Base-by-base conservation (phyloP, 352 stramenopile genomes). In the Phytopythium delawarense region DNA sequence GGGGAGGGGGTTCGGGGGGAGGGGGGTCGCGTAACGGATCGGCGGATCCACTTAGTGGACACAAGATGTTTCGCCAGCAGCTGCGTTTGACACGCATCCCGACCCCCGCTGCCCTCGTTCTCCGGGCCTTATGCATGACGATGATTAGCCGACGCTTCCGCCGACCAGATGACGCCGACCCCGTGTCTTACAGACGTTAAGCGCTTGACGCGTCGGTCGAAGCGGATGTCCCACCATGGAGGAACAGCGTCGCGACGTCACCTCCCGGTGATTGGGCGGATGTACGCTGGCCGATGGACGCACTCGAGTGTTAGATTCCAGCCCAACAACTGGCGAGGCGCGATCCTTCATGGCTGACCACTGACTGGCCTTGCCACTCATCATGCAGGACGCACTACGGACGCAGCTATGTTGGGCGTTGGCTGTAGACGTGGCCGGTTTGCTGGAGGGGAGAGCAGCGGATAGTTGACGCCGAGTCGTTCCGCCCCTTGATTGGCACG, bases 31-130 rank as follows among this genome's bases (percentile, higher is more conserved):
- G 42, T 28, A 64, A 67, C 64, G 34, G 49, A 45, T 67, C 15
- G 28, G 44, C 62, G 45, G 7, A 60, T 66, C 57, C 51, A 57
- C 55, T 53, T 64, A 66, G 40, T 70, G 42, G 8, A 50, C 11
- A 0, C n/a, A 64, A 63, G 48, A 35, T 15, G 15, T 23, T 59
- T 49, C 15, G 20, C 28, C n/a, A 39, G 21, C 4, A 11, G 18
- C 30, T 25, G 51, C 30, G 51, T 1, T 42, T 57, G 51, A 57
- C 20, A 57, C 18, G 28, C 51, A 7, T 30, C 28, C 12, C 18
- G 51, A 57, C 51, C 15, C 42, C 51, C 50, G 25, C 28, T 42
- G 23, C n/a, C 8, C 12, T 32, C 46, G 4, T 49, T 49, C 42
- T 25, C 21, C 6, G 7, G 16, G 40, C 15, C 40, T 45, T 21